Percentiles rank a stretch among this genome's conserved stretches.
phyloP scores from a whole-genome alignment of 805 yeast species.

The Kodamaea neixiangensis region DNA sequence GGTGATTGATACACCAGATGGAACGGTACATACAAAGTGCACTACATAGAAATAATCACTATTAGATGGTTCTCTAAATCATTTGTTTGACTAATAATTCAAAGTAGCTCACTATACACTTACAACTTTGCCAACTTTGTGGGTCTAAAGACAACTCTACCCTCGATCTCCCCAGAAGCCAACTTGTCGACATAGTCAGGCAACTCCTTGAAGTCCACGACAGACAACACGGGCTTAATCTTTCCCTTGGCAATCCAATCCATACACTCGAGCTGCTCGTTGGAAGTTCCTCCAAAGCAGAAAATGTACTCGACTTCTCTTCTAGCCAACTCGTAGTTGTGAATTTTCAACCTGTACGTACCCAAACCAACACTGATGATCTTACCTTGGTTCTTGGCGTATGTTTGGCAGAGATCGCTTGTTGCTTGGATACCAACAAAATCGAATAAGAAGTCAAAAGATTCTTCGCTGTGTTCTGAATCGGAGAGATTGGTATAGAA shows the following conservation, averaged over 20 bases:
- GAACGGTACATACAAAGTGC: too few species aligned
- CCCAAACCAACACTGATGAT: conserved; percentile 49
- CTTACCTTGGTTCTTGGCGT: conserved; percentile 36
- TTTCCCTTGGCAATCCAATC: conserved; percentile 42
- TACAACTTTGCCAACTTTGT: too few species aligned
- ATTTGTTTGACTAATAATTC: too few species aligned
- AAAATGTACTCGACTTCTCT: conserved; percentile 43
- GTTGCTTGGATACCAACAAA: conserved; percentile 39
- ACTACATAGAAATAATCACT: too few species aligned
- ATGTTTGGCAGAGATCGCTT: conserved; percentile 30
- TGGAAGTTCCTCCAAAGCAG: conserved; percentile 47
- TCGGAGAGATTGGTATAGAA: conserved; percentile 34
- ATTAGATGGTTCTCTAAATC: too few species aligned
- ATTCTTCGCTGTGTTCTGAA: conserved; percentile 27
- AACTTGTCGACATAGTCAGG: conserved; percentile 38
- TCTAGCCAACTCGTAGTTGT: conserved; percentile 38
- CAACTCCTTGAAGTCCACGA: conserved; percentile 34
- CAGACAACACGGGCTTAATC: conserved; percentile 36
- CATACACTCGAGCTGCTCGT: conserved; percentile 45
- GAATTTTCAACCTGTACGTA: conserved; percentile 27
- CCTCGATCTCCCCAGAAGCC: conserved; percentile 39
- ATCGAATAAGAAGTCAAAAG: conserved; percentile 43
- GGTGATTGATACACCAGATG: neutral
- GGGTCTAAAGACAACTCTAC: conserved; percentile 45
- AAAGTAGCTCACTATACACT: too few species aligned